Evolutionary conservation across 1,284 basidiomycete genomes (phyloP).

Genomic region (Hemileia vastatrix): DNA sequence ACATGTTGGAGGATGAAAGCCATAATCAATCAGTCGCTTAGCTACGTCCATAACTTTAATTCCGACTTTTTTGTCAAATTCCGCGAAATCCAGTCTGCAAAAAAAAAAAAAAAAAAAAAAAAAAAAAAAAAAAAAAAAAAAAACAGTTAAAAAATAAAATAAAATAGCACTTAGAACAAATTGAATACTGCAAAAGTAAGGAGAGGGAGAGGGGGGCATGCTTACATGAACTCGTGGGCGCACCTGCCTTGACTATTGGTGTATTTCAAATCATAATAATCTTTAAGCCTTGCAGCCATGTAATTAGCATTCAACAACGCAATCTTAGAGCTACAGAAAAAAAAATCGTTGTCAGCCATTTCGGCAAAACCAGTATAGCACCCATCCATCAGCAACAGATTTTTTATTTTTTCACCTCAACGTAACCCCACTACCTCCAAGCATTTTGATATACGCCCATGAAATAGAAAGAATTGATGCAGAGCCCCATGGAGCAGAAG

Average conservation of each 20-base stretch:
- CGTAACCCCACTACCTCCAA: background rate
- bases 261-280: constrained; percentile 79
- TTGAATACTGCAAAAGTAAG: background rate
- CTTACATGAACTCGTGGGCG: constrained; percentile 74
- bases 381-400: too few relatives aligned
- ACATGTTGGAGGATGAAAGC: constrained; percentile 82
- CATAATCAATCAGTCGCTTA: constrained; percentile 71
- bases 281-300: constrained; percentile 76
- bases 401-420: background rate
- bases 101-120: background rate
- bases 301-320: constrained; percentile 94
- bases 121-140: background rate
- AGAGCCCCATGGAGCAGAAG: constrained; percentile 85
- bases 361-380: constrained; percentile 38
- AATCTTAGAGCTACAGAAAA: constrained; percentile 71
- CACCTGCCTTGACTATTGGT: constrained; percentile 82
- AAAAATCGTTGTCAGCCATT: constrained; percentile 87
- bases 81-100: constrained; percentile 67
- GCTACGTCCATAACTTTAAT: constrained; percentile 92
- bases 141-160: background rate
- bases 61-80: constrained; percentile 78
- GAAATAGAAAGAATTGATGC: constrained; percentile 93
- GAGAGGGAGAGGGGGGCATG: background rate
- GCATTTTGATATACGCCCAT: constrained; percentile 79
- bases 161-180: background rate